These are phyloP conservation scores for Orbilia oligospora DNA, from an alignment of 2,329 filamentous ascomycete species.

Conservation along the genomic window DNA sequence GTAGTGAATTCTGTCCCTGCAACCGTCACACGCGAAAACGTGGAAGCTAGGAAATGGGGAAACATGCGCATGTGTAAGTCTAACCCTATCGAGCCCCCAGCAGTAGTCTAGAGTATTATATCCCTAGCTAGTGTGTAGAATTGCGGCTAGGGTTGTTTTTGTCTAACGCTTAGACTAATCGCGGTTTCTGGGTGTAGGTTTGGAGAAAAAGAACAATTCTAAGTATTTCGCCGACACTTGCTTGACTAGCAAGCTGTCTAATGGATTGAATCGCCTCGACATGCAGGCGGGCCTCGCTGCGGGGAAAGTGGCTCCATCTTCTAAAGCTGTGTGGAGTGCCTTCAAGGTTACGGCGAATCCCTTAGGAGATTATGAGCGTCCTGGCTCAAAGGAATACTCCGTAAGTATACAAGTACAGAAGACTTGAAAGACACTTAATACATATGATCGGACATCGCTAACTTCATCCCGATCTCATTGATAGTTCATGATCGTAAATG, in stretches of 20 bases:
- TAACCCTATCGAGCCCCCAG: background rate
- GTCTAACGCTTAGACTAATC: background rate
- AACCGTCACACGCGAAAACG: background rate
- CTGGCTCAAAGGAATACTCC: background rate
- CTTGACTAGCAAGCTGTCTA: background rate
- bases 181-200: background rate
- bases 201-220: conserved; percentile 9
- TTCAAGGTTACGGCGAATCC: background rate
- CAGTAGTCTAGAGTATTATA: background rate
- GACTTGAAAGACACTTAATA: background rate
- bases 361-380: conserved; percentile 5
- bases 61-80: conserved; percentile 9
- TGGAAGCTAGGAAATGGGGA: conserved; percentile 2
- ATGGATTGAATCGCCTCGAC: background rate
- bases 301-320: background rate
- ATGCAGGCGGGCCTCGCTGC: background rate
- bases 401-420: conserved; percentile 1
- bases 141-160: background rate
- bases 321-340: background rate
- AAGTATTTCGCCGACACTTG: background rate
- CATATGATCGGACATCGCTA: background rate
- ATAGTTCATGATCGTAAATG: conserved; percentile 10
- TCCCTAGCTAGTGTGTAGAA: background rate
- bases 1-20: background rate
- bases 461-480: background rate